Conservation (phyloP, 78 protist species). For the Monocercomonoides exilis region DNA sequence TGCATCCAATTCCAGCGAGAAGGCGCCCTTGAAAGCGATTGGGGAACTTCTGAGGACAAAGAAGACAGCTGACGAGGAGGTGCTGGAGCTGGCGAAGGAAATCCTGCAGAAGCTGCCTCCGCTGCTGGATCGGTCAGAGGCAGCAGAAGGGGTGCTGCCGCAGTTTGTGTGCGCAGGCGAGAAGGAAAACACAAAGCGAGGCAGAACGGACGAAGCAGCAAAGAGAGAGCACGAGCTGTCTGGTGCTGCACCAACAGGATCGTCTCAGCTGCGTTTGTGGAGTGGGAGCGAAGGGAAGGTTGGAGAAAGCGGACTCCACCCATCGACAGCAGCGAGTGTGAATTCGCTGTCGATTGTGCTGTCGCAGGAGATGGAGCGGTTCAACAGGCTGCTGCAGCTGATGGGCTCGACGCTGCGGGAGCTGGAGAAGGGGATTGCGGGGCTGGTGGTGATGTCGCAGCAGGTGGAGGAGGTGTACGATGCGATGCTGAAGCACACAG, state of each 20-base stretch:
- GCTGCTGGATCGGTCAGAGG: background rate
- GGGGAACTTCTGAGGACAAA: too few relatives aligned
- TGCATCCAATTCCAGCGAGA: too few relatives aligned
- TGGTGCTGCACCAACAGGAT: too few relatives aligned
- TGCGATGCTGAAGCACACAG: constrained; percentile 19
- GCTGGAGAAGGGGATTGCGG: constrained; percentile 39
- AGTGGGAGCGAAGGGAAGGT: too few relatives aligned
- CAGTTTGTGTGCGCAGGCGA: too few relatives aligned
- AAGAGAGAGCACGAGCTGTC: too few relatives aligned
- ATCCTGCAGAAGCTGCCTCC: background rate
- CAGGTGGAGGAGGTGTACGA: background rate
- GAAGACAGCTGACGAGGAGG: too few relatives aligned
- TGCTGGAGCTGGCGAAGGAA: background rate
- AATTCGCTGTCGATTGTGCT: constrained; percentile 6
- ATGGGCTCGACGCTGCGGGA: constrained; percentile 23
- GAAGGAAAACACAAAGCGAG: too few relatives aligned
- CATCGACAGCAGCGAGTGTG: constrained; percentile 33
- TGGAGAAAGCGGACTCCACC: constrained; percentile 2
- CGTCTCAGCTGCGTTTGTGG: too few relatives aligned
- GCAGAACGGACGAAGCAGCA: too few relatives aligned
- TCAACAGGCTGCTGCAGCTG: constrained; percentile 37
- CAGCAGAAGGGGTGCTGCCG: background rate
- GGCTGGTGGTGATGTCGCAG: constrained; percentile 52
- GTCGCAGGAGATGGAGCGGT: constrained; percentile 21
- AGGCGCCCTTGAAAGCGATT: too few relatives aligned